Evolutionary conservation across 208 protist genomes (phyloP).

Genomic region (Leishmania lainsoni): DNA sequence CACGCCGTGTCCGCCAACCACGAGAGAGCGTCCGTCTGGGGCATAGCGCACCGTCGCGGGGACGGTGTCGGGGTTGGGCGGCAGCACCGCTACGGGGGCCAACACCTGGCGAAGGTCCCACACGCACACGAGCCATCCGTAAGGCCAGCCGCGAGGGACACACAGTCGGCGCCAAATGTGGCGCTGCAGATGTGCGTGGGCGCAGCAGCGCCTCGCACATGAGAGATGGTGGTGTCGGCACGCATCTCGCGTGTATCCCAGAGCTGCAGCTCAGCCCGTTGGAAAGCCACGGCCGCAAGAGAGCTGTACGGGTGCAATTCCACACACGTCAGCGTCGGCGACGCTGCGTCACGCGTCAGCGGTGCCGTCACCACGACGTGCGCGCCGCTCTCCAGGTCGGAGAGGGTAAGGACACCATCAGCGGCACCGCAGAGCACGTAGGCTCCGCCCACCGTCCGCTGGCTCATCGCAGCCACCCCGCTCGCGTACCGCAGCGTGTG

Average conservation of each 20-base stretch:
- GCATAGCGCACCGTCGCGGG: constrained; percentile 51
- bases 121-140: constrained; percentile 76
- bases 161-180: constrained; percentile 95
- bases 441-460: constrained; percentile 32
- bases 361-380: constrained; percentile 36
- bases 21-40: constrained; percentile 27
- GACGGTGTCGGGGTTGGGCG: constrained; percentile 7
- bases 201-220: constrained; percentile 27
- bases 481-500: constrained; percentile 54
- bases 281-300: constrained; percentile 54
- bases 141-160: constrained; percentile 87
- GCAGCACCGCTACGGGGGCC: constrained; percentile 43
- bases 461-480: constrained; percentile 38
- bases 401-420: constrained; percentile 34
- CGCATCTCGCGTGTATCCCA: constrained; percentile 91
- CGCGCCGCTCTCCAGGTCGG: constrained; percentile 39
- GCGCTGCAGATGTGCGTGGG: constrained; percentile 52
- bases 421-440: constrained; percentile 38
- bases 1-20: constrained; percentile 19
- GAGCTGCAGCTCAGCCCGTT: constrained; percentile 67
- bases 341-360: constrained; percentile 14
- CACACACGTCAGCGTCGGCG: constrained; percentile 35
- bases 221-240: constrained; percentile 74
- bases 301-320: constrained; percentile 73
- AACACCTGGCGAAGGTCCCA: constrained; percentile 97